Evolutionary conservation across 192 early-diverging fungal genomes (phyloP), one percentile per base, ranked within the genome.

Genomic region (Entomortierella beljakovae): DNA sequence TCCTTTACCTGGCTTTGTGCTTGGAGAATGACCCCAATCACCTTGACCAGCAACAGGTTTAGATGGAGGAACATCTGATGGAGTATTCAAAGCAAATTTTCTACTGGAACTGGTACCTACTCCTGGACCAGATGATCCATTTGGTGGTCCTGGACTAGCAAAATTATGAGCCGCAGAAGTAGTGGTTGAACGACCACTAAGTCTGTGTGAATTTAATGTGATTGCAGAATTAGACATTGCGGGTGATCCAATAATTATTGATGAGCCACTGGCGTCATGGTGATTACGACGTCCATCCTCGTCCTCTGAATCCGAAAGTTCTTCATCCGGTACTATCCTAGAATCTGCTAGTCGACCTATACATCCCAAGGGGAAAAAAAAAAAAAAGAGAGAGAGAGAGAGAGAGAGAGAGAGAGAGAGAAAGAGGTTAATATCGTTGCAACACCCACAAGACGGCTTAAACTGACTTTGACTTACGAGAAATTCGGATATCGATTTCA

Each of bases 231-330:
- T 28, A 9, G 56, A 52, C 22, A 70, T 29, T 5, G 52, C 59
- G 2, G 73, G 73, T 58, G 73, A 77, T 20, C 75, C 38, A 7
- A 55, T 58, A 6, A 64, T 20, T 9, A 64, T 32, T 29, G 63
- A 69, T 15, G 64, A 68, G 2, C 54, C 75, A 20, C 59, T 79
- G 29, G 67, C 75, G 31, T 79, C 68, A 32, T 79, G 75, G 13
- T 23, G 29, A 20, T 84, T 79, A 25, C 82, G 81, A 16, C 84
- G 64, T 13, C 71, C 71, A 34, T 84, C 84, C 31, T 92, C 91
- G 57, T 94, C 93, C 28, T 94, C 93, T 11, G 90, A 92, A 64
- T 95, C 94, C 11, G 90, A 93, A 11, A 89, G 83, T 77, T 93
- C 92, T 50, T 84, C 90, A n/a, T 91, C 89, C 26, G 89, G 92